Conservation (phyloP, 805 yeast species). For the Candida ovalis region DNA sequence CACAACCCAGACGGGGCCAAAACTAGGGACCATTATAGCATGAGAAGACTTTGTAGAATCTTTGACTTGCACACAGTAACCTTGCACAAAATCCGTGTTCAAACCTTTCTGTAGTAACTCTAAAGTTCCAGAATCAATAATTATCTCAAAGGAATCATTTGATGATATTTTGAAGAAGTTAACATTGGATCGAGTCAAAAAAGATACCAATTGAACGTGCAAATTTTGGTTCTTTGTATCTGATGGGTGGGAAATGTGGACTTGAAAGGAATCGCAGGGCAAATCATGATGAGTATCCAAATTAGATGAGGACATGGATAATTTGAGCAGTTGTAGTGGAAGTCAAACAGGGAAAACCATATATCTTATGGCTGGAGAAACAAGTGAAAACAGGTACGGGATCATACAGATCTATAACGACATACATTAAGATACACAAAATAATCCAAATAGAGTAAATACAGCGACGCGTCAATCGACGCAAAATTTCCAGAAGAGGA, state of each 20-base stretch:
- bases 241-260: neutral
- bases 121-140: constrained; percentile 4
- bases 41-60: neutral
- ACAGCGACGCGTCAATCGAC: no score
- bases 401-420: no score
- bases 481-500: no score
- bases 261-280: neutral
- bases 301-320: no score
- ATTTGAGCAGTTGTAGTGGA: no score
- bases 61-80: constrained; percentile 5
- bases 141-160: constrained; percentile 3
- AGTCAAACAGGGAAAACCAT: no score
- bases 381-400: no score
- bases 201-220: constrained; percentile 4
- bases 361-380: no score
- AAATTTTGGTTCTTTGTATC: constrained; percentile 1
- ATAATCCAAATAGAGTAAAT: no score
- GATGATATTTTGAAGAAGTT: neutral
- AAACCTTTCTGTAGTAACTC: neutral
- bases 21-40: no score
- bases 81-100: constrained; percentile 1
- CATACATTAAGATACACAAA: no score
- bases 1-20: neutral
- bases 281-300: no score
- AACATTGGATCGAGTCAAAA: constrained; percentile 3